Base-by-base conservation (phyloP, 1,139 yeast genomes). In the Yamadazyma atmosphaerica region DNA sequence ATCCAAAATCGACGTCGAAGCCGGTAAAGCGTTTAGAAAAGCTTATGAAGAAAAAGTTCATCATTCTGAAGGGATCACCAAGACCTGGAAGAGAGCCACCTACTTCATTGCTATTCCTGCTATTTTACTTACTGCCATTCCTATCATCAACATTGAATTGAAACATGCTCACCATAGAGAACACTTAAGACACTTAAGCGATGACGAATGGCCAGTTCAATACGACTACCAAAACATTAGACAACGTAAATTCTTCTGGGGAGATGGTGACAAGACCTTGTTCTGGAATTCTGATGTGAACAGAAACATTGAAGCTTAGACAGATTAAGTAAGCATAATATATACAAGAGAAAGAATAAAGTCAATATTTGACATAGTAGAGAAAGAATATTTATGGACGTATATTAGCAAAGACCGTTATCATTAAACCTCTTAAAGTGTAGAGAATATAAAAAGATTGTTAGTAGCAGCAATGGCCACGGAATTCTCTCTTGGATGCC, bases 401-500 rank as follows among this genome's bases (percentile, higher is more conserved):
- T n/a, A n/a, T n/a, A n/a, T n/a, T n/a, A n/a, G n/a, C n/a, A n/a
- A n/a, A n/a, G n/a, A n/a, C n/a, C n/a, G n/a, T n/a, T n/a, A n/a
- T n/a, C n/a, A n/a, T n/a, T n/a, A n/a, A n/a, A n/a, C n/a, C n/a
- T n/a, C n/a, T n/a, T 63, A 82, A 54, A 81, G 72, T 44, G 87
- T 81, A 40, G 87, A 81, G 60, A 83, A 83, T 48, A 85, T 83
- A 68, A 85, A 85, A 57, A 87, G 76, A 67, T 94, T 94, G 69
- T 94, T 94, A 19, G 99, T 94, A 23, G 98, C 98, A 36, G 98
- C 98, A 57, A 94, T 87, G 32, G 98, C 98, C 50, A 94, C 96
- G 36, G 95, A 84, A 67, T 92, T 88, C 68, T 94, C 98, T 55
- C 74, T 77, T 48, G 98, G 98, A 70, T 94, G 98, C 98, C 99